Evolutionary conservation across 352 stramenopile genomes (phyloP), one percentile per base, ranked within the genome.

Genomic region (Phytophthora hybrid): DNA sequence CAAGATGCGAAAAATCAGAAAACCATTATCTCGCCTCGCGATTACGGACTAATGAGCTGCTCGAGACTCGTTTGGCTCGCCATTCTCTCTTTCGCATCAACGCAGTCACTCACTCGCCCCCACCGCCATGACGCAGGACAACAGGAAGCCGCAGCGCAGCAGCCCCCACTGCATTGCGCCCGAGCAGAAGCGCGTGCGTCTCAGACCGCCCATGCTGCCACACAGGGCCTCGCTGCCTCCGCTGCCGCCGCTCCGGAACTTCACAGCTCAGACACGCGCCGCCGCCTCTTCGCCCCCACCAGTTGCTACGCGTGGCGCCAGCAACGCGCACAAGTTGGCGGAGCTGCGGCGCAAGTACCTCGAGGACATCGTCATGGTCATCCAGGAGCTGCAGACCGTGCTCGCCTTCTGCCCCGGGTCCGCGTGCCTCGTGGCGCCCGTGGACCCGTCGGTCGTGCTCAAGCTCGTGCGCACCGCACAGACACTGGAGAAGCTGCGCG

Each of bases 401-500:
- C 68, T 84, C 49, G 74, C 52, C 8, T 74, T 71, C 59, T 66
- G 75, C 11, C 67, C 66, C 4, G 68, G 69, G 0, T 80, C 78
- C 16, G 58, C 71, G 4, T 71, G 51, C 16, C 68, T 39, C 19
- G 59, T 74, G 6, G 34, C 65, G 11, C 63, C 72, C 4, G 71
- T 79, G 18, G 21, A 61, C 6, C 58, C 71, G 0, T 74, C 63
- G 3, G 55, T 73, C 16, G 67, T 74, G 46, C 78, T 74, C 23
- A 80, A 79, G 64, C 72, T 84, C 31, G 71, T 80, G 68, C 76
- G 63, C 57, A 82, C 69, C 1, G 69, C 80, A 2, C 71, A 84
- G 75, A 81, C 78, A 10, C 68, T 84, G 8, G 73, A 81, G 58
- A 82, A 75, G 62, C 66, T 84, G 26, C 66, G 62, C 2, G 32